Evolutionary conservation across 257 asterid genomes (phyloP), one percentile per base, ranked within the genome.

Genomic region (Striga asiatica): DNA sequence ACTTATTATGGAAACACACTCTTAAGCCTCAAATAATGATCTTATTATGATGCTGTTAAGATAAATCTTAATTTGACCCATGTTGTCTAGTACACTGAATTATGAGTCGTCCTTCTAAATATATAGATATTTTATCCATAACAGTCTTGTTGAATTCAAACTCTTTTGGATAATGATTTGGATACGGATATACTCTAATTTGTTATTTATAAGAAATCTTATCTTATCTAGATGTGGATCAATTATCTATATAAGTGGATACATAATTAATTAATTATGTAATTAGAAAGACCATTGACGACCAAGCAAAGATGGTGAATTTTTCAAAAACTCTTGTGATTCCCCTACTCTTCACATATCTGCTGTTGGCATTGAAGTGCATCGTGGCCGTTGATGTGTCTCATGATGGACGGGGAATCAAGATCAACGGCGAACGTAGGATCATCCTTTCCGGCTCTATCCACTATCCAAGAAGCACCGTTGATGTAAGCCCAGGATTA

Each of bases 381-480:
- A 39, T 27, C n/a, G 41, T 11, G 0, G 76, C 66, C 1, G 4
- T 18, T 2, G 55, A 85, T 0, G 81, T 86, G 6, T 73, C 82
- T 1, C 71, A 78, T 17, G 91, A 86, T 59, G 85, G 81, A 17
- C 64, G 95, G 22, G 94, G 85, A 0, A 67, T 86, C 24, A 82
- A 51, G 4, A 69, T 86, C 31, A 22, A 80, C n/a, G 94, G 95
- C 0, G 46, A 76, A 24, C 75, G 88, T 0, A 61, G 55, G 51
- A 55, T 86, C 31, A 54, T 86, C 2, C 8, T 86, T 1, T 86
- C 95, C 0, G 95, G 94, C 10, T 69, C 95, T 0, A 86, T 83
- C 16, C 95, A 86, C 56, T 86, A 86, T 59, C 94, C 96, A 3
- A 70, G 96, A 24, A 87, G 96, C 66, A 81, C 96, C 0, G 18